Evolutionary conservation across 192 early-diverging fungal species (phyloP).

Genomic region (Entomortierella lignicola): DNA sequence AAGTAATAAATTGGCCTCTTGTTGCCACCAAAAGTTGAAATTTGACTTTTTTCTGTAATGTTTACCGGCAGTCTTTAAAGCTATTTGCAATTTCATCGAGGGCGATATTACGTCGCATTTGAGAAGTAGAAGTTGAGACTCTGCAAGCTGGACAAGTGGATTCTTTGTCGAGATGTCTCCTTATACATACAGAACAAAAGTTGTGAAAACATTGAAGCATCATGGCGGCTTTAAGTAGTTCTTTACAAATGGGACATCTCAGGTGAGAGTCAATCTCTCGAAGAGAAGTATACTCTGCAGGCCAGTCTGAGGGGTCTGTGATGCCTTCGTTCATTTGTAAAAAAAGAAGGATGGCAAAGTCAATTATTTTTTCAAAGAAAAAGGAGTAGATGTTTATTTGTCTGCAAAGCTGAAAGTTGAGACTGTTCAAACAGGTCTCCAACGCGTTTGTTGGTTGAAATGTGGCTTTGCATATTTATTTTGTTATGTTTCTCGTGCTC

Average conservation of each 20-base stretch:
- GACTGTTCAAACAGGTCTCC: neutral
- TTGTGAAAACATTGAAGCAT: slow-evolving; percentile 76
- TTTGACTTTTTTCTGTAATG: neutral
- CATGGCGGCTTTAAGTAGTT: slow-evolving; percentile 71
- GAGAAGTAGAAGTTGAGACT: slow-evolving; percentile 35
- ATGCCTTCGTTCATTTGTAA: slow-evolving; percentile 54
- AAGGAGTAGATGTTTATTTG: no score
- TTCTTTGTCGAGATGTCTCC: slow-evolving; percentile 68
- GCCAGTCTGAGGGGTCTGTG: slow-evolving; percentile 79
- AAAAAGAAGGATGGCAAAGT: neutral
- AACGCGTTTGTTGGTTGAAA: neutral
- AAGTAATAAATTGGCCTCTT: neutral
- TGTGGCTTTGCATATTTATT: neutral
- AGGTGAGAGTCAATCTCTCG: slow-evolving; percentile 73
- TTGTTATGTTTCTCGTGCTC: neutral
- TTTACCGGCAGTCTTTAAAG: slow-evolving; percentile 44
- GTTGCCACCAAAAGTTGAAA: slow-evolving; percentile 43
- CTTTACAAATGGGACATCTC: slow-evolving; percentile 84
- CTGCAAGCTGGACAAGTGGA: slow-evolving; percentile 77
- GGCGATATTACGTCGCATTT: slow-evolving; percentile 33
- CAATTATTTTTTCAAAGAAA: neutral
- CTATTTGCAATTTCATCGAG: slow-evolving; percentile 44
- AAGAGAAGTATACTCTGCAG: slow-evolving; percentile 60
- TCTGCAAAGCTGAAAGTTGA: neutral
- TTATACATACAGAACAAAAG: slow-evolving; percentile 83